A percentile compares a stretch with the other conserved stretches of the same genome.
These are phyloP conservation scores for Xylaria sp. DNA, from an alignment of 2,329 filamentous ascomycete genomes.

Conservation along the genomic window DNA sequence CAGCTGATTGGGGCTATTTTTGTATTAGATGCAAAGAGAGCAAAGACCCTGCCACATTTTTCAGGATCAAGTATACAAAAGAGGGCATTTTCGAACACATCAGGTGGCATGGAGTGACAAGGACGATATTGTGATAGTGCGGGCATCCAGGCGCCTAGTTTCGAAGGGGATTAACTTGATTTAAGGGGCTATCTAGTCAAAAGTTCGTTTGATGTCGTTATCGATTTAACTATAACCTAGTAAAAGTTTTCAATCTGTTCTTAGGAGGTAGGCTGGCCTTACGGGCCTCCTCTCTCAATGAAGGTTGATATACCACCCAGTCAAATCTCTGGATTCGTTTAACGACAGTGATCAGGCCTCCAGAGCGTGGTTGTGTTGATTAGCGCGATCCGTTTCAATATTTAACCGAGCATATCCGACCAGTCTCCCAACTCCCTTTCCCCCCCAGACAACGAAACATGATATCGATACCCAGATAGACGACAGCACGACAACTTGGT, in stretches of 20 bases:
- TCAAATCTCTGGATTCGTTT: no score
- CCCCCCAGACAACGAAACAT: not conserved
- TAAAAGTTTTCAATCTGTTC: no score
- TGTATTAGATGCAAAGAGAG: not conserved
- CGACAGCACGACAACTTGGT: not conserved
- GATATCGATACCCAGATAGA: constrained; percentile 6
- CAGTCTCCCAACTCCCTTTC: not conserved
- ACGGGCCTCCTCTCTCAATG: no score
- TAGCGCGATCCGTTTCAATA: not conserved
- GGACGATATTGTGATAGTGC: not conserved
- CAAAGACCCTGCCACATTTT: not conserved
- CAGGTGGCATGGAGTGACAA: not conserved
- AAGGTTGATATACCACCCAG: no score
- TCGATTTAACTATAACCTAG: no score
- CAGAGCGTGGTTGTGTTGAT: no score
- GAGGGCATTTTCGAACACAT: not conserved
- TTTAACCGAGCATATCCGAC: not conserved
- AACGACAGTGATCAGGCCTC: no score
- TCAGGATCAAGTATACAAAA: not conserved
- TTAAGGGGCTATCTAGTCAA: no score
- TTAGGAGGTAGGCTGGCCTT: no score
- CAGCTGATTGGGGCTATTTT: not conserved
- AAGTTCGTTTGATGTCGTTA: no score
- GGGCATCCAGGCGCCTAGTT: no score
- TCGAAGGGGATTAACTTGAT: no score